phyloP scores from a whole-genome alignment of 306 rosid species.

The Quercus rubra region DNA sequence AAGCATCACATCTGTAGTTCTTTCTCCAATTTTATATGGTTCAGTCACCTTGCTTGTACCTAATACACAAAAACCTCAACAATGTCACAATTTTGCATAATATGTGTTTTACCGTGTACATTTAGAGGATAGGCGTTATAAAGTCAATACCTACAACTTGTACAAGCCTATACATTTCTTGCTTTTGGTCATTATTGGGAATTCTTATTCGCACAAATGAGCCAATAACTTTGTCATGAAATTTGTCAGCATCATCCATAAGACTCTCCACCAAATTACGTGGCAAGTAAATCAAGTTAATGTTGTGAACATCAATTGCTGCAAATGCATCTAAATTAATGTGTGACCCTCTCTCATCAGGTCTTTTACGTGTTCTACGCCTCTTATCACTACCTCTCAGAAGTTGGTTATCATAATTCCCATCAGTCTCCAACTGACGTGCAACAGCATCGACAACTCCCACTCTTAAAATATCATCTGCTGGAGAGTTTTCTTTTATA shows the following conservation, averaged over 20 bases:
- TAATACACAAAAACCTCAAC: conserved; percentile 42
- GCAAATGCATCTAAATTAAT: conserved; percentile 64
- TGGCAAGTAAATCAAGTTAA: conserved; percentile 73
- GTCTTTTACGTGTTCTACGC: conserved; percentile 42
- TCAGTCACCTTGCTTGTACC: conserved; percentile 75
- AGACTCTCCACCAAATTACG: conserved; percentile 65
- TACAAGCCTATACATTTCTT: conserved; percentile 88
- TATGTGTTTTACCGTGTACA: neutral
- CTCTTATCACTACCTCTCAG: conserved; percentile 47
- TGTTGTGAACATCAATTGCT: conserved; percentile 75
- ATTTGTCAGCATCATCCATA: conserved; percentile 54
- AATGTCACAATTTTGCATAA: conserved; percentile 13
- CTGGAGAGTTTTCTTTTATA: conserved; percentile 37
- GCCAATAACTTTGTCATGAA: conserved; percentile 72
- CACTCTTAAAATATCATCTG: conserved; percentile 28
- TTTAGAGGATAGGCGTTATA: conserved; percentile 3
- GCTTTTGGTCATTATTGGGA: conserved; percentile 65
- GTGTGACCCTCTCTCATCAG: conserved; percentile 36
- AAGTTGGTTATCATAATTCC: conserved; percentile 33
- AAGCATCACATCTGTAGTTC: conserved; percentile 63
- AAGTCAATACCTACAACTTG: conserved; percentile 75
- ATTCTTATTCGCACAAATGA: conserved; percentile 85
- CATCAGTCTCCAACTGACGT: conserved; percentile 47
- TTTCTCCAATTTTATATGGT: conserved; percentile 65
- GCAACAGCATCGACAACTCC: conserved; percentile 42